These are phyloP conservation scores for Euptelea pleiosperma DNA, from an alignment of 164 flowering plant species.

Conservation along the genomic window DNA sequence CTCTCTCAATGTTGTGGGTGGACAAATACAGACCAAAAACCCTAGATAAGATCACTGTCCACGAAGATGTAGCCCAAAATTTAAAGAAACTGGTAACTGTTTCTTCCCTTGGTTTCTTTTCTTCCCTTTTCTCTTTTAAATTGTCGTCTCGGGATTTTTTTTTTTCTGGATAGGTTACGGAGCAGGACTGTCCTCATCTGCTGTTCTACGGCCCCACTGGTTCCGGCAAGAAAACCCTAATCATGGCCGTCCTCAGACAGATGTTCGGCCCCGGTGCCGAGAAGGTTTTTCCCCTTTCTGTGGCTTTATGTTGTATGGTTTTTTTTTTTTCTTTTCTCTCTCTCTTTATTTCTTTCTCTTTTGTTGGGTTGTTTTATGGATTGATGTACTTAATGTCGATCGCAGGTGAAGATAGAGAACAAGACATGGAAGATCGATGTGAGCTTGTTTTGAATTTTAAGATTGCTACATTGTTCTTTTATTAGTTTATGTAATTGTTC, in stretches of 20 bases:
- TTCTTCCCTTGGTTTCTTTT: not conserved
- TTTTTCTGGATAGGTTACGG: slow-evolving; percentile 62
- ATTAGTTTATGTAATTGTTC: too few relatives aligned
- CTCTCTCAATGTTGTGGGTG: slow-evolving; percentile 81
- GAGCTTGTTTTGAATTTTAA: slow-evolving; percentile 23
- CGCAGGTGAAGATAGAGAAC: slow-evolving; percentile 91
- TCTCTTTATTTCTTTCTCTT: too few relatives aligned
- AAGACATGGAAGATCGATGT: slow-evolving; percentile 92
- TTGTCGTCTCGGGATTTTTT: not conserved
- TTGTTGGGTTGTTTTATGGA: not conserved
- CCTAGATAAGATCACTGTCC: slow-evolving; percentile 83
- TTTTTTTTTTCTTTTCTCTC: not conserved
- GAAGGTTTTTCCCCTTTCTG: slow-evolving; percentile 42
- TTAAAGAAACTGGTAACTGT: slow-evolving; percentile 76
- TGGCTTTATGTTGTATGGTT: not conserved
- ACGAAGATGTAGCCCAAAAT: slow-evolving; percentile 74
- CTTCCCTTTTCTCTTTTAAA: not conserved
- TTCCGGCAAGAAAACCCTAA: slow-evolving; percentile 97
- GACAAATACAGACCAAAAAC: slow-evolving; percentile 95
- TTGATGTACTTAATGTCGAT: slow-evolving; percentile 8
- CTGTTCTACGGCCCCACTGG: slow-evolving; percentile 93
- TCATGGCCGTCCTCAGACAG: slow-evolving; percentile 84
- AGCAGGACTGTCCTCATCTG: slow-evolving; percentile 96
- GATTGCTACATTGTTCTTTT: too few relatives aligned
- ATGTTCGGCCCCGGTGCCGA: slow-evolving; percentile 86